Conservation (phyloP, 2,329 filamentous ascomycete species). For the Coniochaeta hoffmannii region DNA sequence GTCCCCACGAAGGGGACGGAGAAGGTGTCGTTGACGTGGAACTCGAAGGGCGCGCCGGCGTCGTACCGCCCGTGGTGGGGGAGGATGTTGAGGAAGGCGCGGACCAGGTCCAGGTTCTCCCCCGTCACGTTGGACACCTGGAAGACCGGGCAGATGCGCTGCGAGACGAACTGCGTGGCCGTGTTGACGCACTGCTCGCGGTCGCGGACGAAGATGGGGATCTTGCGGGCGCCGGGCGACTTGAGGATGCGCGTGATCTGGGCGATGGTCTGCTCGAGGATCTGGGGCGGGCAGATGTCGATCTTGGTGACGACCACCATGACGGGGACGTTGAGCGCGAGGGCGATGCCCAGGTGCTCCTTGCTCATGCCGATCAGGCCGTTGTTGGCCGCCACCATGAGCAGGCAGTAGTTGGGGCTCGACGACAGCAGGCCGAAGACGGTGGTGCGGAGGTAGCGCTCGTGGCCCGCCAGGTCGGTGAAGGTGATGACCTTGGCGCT, state of each 20-base stretch:
- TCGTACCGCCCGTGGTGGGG: constrained; percentile 94
- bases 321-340: constrained; percentile 91
- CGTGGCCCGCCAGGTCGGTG: constrained; percentile 90
- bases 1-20: constrained; percentile 96
- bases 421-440: constrained; percentile 92
- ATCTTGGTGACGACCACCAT: constrained; percentile 99
- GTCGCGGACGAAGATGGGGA: constrained; percentile 90
- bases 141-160: constrained; percentile 94
- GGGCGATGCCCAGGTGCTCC: constrained; percentile 90
- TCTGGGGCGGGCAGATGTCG: constrained; percentile 94
- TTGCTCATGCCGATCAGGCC: constrained; percentile 97
- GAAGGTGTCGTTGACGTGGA: constrained; percentile 95
- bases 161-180: constrained; percentile 89
- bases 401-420: constrained; percentile 92
- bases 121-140: constrained; percentile 98
- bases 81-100: constrained; percentile 89
- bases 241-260: constrained; percentile 92
- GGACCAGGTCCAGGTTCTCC: constrained; percentile 80
- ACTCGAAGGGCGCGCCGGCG: constrained; percentile 80
- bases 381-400: constrained; percentile 99
- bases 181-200: constrained; percentile 91
- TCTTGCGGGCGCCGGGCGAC: constrained; percentile 86
- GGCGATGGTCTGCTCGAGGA: constrained; percentile 84
- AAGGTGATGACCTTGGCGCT: constrained; percentile 97
- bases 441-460: constrained; percentile 89